Evolutionary conservation across 2,329 filamentous ascomycete species (phyloP).

Genomic region (Immersiporthe knoxdaviesiana): DNA sequence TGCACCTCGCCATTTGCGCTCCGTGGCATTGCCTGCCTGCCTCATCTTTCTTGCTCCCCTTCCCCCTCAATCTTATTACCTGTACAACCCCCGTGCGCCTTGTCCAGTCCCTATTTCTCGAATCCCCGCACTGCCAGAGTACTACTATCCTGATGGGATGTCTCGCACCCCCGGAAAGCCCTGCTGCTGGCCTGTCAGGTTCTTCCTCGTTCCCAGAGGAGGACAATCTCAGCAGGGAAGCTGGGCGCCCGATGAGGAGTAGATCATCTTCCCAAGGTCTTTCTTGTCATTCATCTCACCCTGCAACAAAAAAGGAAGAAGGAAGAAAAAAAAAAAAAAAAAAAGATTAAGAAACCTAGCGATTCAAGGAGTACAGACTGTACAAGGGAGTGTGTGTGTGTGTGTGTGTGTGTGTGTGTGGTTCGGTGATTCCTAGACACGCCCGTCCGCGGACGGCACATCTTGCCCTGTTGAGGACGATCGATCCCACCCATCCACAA

Average conservation of each 20-base stretch:
- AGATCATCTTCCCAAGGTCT: background rate
- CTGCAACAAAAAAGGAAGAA: background rate
- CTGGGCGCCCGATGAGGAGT: background rate
- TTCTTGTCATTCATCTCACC: background rate
- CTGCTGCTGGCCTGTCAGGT: background rate
- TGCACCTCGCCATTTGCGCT: background rate
- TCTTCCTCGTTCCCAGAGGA: background rate
- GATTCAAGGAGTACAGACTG: background rate
- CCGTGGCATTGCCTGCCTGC: background rate
- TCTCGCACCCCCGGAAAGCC: background rate
- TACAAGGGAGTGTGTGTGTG: background rate
- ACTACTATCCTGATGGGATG: constrained; percentile 2
- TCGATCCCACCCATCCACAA: constrained; percentile 7
- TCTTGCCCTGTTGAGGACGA: background rate
- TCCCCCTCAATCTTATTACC: background rate
- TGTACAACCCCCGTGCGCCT: background rate
- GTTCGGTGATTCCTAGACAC: background rate
- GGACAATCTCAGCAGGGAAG: background rate
- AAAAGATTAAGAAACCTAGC: background rate
- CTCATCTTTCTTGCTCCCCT: background rate
- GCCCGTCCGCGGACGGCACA: background rate
- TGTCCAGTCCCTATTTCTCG: background rate
- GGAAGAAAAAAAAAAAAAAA: background rate
- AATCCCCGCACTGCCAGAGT: background rate
- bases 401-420: background rate